Base-by-base conservation (phyloP, 2,329 filamentous ascomycete species). In the Trichoderma koningiopsis region DNA sequence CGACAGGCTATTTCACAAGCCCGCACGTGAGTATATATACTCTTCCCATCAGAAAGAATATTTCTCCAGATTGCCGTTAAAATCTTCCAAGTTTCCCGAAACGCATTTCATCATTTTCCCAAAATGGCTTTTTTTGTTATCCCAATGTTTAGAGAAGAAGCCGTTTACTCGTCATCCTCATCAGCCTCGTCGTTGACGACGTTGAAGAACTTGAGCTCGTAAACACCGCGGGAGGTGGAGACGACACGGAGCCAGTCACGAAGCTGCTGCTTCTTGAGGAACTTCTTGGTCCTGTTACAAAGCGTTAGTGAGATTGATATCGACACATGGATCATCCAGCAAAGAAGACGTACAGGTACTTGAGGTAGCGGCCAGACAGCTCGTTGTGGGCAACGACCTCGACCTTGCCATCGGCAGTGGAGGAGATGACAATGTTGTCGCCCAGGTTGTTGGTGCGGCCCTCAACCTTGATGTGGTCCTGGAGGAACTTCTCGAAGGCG, bases 131-230 rank as follows among this genome's bases (percentile, higher is more conserved):
- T 27, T 53, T 62, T 43, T 8, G 37, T 43, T 8, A 43, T 43
- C n/a, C 40, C 13, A 24, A n/a, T n/a, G 1, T 6, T 24, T 10
- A 22, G 40, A 27, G 4, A 31, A 43, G 19, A 43, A 43, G 22
- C 31, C 78, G 11, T 90, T 89, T 97, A 99, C 85, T 99, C 96
- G 81, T 99, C 96, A 82, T 99, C 96, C 81, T 99, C 96, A 77
- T 98, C 96, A 78, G 89, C 94, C 83, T 94, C 95, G 83, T 99
- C 96, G 85, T 97, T 96, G 80, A 97, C 95, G 81, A 99, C 94
- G 89, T 99, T 99, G 94, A 97, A 99, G 94, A 99, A 99, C 88
- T 97, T 94, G 85, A 99, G 92, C 89, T 97, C 94, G 88, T 99
- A 99, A 76, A 97, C 94, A 82, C 96, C 95, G 88, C 95, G 95